phyloP scores from a whole-genome alignment of 805 yeast genomes.

The Metschnikowia kofuensis region DNA sequence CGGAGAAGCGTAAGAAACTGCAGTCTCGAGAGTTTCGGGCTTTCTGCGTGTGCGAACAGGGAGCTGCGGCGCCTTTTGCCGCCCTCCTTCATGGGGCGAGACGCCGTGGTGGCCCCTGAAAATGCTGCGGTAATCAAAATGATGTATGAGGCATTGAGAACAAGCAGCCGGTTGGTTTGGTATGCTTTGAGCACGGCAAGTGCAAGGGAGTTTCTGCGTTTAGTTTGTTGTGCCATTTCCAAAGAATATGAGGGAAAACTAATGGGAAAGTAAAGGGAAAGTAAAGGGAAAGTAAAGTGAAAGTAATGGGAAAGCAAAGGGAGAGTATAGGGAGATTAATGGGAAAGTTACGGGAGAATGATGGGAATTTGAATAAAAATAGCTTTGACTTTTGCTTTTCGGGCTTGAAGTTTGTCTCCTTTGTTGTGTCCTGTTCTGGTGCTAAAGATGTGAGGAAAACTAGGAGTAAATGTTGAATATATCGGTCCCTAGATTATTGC shows the following conservation, averaged over 20 bases:
- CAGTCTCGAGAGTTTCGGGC: conserved; percentile 28
- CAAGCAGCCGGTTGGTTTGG: conserved; percentile 37
- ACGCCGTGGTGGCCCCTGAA: conserved; percentile 37
- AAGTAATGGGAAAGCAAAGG: too few relatives aligned
- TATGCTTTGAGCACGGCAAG: conserved; percentile 32
- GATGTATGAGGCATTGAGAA: conserved; percentile 41
- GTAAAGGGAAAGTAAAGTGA: not conserved
- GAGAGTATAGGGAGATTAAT: too few relatives aligned
- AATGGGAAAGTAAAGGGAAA: too few relatives aligned
- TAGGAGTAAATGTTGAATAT: too few relatives aligned
- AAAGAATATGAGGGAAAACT: too few relatives aligned
- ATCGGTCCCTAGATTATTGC: not conserved
- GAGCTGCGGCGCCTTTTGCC: conserved; percentile 8
- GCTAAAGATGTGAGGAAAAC: too few relatives aligned
- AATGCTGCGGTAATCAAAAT: conserved; percentile 42
- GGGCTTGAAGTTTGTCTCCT: too few relatives aligned
- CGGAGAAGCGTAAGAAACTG: conserved; percentile 29
- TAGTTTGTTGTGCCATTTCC: conserved; percentile 3
- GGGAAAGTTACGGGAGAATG: too few relatives aligned
- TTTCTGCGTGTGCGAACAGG: conserved; percentile 14
- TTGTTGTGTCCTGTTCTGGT: too few relatives aligned
- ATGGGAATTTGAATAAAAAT: too few relatives aligned
- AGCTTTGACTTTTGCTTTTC: too few relatives aligned
- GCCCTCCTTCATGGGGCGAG: conserved; percentile 11
- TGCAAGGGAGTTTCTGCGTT: conserved; percentile 19